Conservation (phyloP, 495 filamentous ascomycete species). For the Aspergillus steynii region DNA sequence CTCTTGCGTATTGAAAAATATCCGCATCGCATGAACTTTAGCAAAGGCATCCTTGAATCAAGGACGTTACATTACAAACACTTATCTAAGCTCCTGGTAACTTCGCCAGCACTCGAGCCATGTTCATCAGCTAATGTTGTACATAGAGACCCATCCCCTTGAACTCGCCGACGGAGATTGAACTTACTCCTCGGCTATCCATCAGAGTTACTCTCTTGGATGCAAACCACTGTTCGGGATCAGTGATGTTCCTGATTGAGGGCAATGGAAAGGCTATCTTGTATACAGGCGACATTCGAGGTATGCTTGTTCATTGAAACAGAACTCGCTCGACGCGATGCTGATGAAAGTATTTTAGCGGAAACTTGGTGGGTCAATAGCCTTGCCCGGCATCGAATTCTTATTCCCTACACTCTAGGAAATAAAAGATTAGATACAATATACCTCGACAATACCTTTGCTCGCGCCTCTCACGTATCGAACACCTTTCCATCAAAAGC, state of each 20-base stretch:
- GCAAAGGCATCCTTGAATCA: constrained; percentile 72
- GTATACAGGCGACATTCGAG: constrained; percentile 92
- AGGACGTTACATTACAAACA: constrained; percentile 70
- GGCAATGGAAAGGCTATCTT: constrained; percentile 71
- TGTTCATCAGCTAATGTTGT: constrained; percentile 1
- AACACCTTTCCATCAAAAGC: constrained; percentile 59
- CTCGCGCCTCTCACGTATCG: constrained; percentile 45
- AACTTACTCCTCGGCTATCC: constrained; percentile 63
- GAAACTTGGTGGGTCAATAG: constrained; percentile 69
- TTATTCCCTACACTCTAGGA: constrained; percentile 74
- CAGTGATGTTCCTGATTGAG: constrained; percentile 94
- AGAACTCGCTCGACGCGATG: background rate
- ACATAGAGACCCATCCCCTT: constrained; percentile 72
- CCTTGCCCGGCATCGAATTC: constrained; percentile 65
- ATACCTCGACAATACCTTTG: constrained; percentile 87
- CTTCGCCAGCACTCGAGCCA: background rate
- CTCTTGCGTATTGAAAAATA: constrained; percentile 74
- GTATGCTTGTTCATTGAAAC: constrained; percentile 37
- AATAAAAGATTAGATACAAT: constrained; percentile 69
- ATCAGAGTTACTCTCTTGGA: constrained; percentile 84
- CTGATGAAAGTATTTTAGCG: constrained; percentile 33
- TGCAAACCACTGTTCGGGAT: constrained; percentile 89
- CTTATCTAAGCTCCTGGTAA: constrained; percentile 65
- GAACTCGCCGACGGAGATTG: constrained; percentile 76
- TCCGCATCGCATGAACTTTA: constrained; percentile 76